Conservation (phyloP, 352 stramenopile genomes). For the Pythium brachiatum region DNA sequence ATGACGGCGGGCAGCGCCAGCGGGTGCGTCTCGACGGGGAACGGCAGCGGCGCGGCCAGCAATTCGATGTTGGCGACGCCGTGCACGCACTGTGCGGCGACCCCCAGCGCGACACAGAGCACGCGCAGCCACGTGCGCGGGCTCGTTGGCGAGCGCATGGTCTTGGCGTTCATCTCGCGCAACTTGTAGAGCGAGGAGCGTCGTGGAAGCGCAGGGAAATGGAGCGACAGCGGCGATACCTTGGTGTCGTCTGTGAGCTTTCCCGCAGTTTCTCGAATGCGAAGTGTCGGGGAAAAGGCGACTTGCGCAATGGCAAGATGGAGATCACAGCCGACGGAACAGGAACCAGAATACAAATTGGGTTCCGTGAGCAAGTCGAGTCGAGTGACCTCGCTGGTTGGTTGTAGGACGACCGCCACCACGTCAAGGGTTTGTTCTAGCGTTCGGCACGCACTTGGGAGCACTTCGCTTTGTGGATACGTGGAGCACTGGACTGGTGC, state of each 20-base stretch:
- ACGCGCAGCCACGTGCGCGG: conserved; percentile 14
- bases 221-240: not conserved
- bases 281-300: not conserved
- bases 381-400: not conserved
- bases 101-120: conserved; percentile 11
- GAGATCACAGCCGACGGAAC: not conserved
- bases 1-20: conserved; percentile 47
- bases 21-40: conserved; percentile 46
- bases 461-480: not conserved
- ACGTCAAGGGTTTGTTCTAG: too few relatives aligned
- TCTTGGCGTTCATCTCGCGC: conserved; percentile 5
- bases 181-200: not conserved
- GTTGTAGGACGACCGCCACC: not conserved
- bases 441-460: not conserved
- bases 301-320: not conserved
- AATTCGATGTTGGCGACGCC: conserved; percentile 23
- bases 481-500: not conserved
- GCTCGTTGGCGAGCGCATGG: conserved; percentile 1
- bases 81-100: not conserved
- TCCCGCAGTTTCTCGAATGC: not conserved
- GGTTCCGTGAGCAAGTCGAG: not conserved
- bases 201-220: not conserved
- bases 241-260: not conserved
- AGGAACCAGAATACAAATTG: not conserved
- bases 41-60: conserved; percentile 36